Conservation (phyloP, 148 eudicot species). For the Suaeda aralocaspica region DNA sequence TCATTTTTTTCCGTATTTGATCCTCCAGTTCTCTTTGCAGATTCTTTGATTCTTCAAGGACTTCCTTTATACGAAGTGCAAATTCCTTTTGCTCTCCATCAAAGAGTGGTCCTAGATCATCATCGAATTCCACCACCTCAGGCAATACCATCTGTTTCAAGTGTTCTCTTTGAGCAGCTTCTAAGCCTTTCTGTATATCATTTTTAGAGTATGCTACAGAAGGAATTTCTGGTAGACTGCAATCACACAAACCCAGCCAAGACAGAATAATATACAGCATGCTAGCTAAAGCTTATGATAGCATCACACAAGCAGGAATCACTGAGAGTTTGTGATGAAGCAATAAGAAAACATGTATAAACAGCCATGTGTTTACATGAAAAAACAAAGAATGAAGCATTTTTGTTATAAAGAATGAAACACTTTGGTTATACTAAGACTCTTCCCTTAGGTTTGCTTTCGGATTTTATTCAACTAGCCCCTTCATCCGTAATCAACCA, state of each 20-base stretch:
- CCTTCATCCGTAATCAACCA: no score
- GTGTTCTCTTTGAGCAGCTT: slow-evolving; percentile 58
- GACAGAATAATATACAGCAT: slow-evolving; percentile 1
- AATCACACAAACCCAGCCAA: slow-evolving; percentile 18
- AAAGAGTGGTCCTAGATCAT: slow-evolving; percentile 38
- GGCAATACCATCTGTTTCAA: slow-evolving; percentile 68
- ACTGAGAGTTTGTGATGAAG: neutral
- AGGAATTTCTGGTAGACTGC: slow-evolving; percentile 46
- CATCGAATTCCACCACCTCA: slow-evolving; percentile 50
- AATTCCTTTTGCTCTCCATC: slow-evolving; percentile 43
- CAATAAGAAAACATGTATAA: neutral
- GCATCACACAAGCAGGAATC: neutral
- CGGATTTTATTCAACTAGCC: no score
- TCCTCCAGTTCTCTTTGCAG: slow-evolving; percentile 63
- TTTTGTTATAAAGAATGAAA: neutral
- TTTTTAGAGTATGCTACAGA: slow-evolving; percentile 44
- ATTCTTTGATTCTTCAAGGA: slow-evolving; percentile 51
- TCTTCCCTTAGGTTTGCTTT: neutral
- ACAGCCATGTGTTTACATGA: neutral
- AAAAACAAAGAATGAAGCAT: neutral
- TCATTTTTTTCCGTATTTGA: slow-evolving; percentile 59
- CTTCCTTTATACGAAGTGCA: slow-evolving; percentile 50
- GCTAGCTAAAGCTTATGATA: neutral
- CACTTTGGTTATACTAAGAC: neutral
- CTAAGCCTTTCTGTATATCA: slow-evolving; percentile 64